Percentiles rank a stretch among this genome's conserved stretches.
Conservation (phyloP, 805 yeast species). For the Wickerhamomyces queroliae region DNA sequence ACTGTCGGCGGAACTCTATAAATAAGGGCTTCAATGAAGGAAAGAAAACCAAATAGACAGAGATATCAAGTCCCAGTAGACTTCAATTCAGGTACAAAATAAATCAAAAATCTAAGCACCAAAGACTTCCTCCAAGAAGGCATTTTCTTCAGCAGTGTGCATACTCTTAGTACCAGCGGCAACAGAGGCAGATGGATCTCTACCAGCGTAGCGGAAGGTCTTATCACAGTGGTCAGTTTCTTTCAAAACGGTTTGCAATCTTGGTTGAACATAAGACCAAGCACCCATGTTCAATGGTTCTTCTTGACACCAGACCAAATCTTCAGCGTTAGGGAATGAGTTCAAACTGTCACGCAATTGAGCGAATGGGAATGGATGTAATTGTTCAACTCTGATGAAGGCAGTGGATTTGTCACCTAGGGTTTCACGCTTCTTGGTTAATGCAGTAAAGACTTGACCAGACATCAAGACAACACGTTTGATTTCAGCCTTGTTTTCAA, state of each 20-base stretch:
- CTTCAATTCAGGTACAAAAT: no score
- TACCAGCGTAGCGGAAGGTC: conserved; percentile 82
- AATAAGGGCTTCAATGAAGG: neutral
- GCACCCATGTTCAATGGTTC: conserved; percentile 98
- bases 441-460: conserved; percentile 94
- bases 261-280: conserved; percentile 75
- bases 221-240: conserved; percentile 65
- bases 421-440: conserved; percentile 82
- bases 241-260: conserved; percentile 68
- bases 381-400: conserved; percentile 82
- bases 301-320: conserved; percentile 96
- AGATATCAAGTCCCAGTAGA: no score
- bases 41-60: neutral
- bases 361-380: conserved; percentile 98
- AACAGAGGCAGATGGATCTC: conserved; percentile 97
- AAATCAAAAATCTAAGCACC: conserved; percentile 2
- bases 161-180: conserved; percentile 94
- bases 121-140: conserved; percentile 78
- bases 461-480: conserved; percentile 79
- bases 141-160: conserved; percentile 85
- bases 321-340: conserved; percentile 76
- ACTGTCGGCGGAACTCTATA: neutral
- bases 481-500: conserved; percentile 74
- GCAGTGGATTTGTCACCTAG: conserved; percentile 80
- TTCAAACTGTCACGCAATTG: conserved; percentile 82